Base-by-base conservation (phyloP, 2,329 filamentous ascomycete genomes). In the Aspergillus spinulosporus region DNA sequence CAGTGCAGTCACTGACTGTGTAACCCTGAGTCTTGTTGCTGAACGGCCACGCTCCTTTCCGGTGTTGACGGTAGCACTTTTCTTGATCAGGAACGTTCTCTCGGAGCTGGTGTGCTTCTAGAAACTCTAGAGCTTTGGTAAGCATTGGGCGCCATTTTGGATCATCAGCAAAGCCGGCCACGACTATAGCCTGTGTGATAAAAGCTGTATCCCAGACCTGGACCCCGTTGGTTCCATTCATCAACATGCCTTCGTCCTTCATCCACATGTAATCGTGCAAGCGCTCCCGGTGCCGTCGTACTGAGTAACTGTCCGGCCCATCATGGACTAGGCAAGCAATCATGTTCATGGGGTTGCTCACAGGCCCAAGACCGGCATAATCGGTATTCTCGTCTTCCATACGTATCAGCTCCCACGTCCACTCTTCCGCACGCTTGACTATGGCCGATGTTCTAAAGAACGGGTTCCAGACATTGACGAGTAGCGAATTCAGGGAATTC, bases 171-270 rank as follows among this genome's bases (percentile, higher is more conserved):
- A 97, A 82, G 0, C 89, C 91, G 5, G 90, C 87, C 48, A 90
- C 89, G 51, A 90, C 83, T 4, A 90, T 84, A 0, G 90, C 88
- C 72, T 96, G 92, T 36, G 97, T 90, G 14, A 88, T 78, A 69
- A 97, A 97, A 0, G 92, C 84, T 0, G 94, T 99, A 70, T 99
- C 94, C 94, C 94, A 99, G 62, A 87, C 89, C 73, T 99, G 94
- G 1, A 97, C 92, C n/a, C 94, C 94, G 64, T 99, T 97, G 6
- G 94, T 99, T 37, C 94, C 94, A 66, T 97, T 97, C 74, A 88
- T 88, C 47, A 97, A 81, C 90, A 99, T 91, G 4, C 94, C 94
- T 70, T 97, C 92, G 34, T 86, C 74, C 61, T 95, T 96, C 49
- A 99, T 81, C 92, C 94, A 99, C 31, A 99, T 74, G 59, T 88